Base-by-base conservation (phyloP, 2,329 filamentous ascomycete species). In the Arthrinium puccinioides region DNA sequence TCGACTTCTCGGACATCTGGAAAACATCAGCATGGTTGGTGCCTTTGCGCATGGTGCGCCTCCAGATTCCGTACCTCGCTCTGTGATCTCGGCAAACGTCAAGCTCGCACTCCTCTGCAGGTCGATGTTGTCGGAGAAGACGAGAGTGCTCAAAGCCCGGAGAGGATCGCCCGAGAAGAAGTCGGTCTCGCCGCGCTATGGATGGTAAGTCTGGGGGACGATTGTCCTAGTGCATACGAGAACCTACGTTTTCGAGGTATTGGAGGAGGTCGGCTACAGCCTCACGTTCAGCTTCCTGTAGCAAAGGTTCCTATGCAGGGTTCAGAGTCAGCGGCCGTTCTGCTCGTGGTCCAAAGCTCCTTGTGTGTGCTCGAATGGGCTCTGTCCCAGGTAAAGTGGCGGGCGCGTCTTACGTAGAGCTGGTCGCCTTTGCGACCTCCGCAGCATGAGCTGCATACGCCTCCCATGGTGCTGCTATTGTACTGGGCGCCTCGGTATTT, bases 101-200 rank as follows among this genome's bases (percentile, higher is more conserved):
- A 98, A 76, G 61, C 90, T 97, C 37, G 92, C 92, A 66, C 92
- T 97, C 48, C 92, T 79, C 67, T 98, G 92, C 37, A 98, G 74
- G 61, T 98, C 92, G 59, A 98, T 89, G 67, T 98, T 98, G 63
- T 97, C 89, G 40, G 92, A 98, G 62, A 95, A 98, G 40, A 98
- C 92, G 19, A 98, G 76, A 10, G 90, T 98, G 64, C 87, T 96
- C 40, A 98, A 70, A 31, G 92, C 90, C 63, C 85, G 84, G 40
- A 98, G 79, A 31, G 92, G 92, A 57, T 96, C 89, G 63, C 92
- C 92, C 25, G 86, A 83, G 66, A 98, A 98, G 77, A 98, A 98
- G 63, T 98, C 90, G 53, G 89, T 97, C 62, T 98, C 92, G 57
- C 82, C 84, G 58, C 92, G 84, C 92, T 96, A 33, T 3, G 31